These are phyloP conservation scores for Westerdykella aurantiaca DNA, from an alignment of 2,329 filamentous ascomycete species.

Conservation along the genomic window DNA sequence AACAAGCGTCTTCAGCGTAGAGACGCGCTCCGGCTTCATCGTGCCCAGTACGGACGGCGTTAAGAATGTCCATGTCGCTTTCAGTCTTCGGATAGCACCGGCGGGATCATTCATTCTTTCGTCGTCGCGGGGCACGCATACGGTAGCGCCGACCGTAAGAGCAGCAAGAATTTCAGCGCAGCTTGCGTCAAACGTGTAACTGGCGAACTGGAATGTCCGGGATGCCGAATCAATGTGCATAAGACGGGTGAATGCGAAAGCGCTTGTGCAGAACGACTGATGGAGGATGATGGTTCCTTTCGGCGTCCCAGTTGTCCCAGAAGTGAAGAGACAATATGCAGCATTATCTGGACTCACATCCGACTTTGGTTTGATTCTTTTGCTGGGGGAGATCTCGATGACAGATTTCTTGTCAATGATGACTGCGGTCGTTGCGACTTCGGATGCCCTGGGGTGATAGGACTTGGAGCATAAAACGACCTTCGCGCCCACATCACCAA, in stretches of 20 bases:
- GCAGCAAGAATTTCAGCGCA: slow-evolving; percentile 52
- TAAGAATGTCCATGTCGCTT: slow-evolving; percentile 25
- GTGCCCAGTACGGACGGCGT: slow-evolving; percentile 36
- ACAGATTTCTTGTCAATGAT: slow-evolving; percentile 38
- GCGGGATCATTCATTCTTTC: slow-evolving; percentile 50
- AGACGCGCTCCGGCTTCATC: slow-evolving; percentile 36
- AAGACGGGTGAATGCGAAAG: slow-evolving; percentile 21
- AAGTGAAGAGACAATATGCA: slow-evolving; percentile 58
- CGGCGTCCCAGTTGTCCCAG: slow-evolving; percentile 40
- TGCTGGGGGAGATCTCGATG: slow-evolving; percentile 27
- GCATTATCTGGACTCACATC: slow-evolving; percentile 40
- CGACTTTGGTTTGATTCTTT: slow-evolving; percentile 37
- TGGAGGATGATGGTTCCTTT: slow-evolving; percentile 62
- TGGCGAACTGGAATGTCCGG: slow-evolving; percentile 50
- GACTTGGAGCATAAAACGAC: slow-evolving; percentile 24
- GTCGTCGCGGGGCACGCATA: slow-evolving; percentile 52
- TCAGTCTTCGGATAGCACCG: slow-evolving; percentile 34
- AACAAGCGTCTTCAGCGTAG: slow-evolving; percentile 40
- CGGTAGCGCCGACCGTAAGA: slow-evolving; percentile 45
- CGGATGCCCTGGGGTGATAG: slow-evolving; percentile 15
- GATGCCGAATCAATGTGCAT: slow-evolving; percentile 47
- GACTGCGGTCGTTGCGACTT: slow-evolving; percentile 19
- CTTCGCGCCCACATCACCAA: slow-evolving; percentile 24
- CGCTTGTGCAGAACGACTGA: slow-evolving; percentile 49
- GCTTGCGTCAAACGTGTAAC: slow-evolving; percentile 53